Percentiles rank a stretch among this genome's conserved stretches.
These are phyloP conservation scores for Penicillium angulare DNA, from an alignment of 495 filamentous ascomycete species.

Conservation along the genomic window DNA sequence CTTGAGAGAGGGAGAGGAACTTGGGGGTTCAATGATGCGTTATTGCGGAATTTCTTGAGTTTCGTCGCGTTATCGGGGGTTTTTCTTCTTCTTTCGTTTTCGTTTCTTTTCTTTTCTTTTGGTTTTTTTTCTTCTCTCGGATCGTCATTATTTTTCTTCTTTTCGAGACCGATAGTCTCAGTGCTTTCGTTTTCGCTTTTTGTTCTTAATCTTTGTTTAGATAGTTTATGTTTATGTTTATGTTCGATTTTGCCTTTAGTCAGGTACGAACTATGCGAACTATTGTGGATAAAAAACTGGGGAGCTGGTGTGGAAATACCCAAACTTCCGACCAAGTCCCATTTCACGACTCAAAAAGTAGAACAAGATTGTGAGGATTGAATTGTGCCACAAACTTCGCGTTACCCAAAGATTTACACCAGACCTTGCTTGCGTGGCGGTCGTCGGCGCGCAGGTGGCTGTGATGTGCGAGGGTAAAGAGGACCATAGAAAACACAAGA, in stretches of 20 bases:
- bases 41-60: no score
- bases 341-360: not conserved
- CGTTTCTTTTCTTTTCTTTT: not conserved
- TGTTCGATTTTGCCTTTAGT: no score
- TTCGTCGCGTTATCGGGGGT: no score
- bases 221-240: no score
- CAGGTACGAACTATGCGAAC: no score
- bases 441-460: constrained; percentile 10
- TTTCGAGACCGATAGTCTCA: no score
- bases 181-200: no score
- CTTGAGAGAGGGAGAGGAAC: constrained; percentile 8
- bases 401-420: constrained; percentile 7
- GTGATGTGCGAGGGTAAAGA: constrained; percentile 6
- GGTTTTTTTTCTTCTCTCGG: not conserved
- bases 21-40: no score
- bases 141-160: no score
- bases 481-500: not conserved
- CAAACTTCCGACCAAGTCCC: not conserved
- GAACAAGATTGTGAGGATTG: not conserved
- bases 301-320: not conserved
- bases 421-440: constrained; percentile 24
- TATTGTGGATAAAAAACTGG: not conserved
- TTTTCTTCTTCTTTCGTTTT: not conserved
- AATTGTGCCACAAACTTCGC: constrained; percentile 11
- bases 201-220: no score